Base-by-base conservation (phyloP, 129 eudicot species). In the Lonicera japonica region DNA sequence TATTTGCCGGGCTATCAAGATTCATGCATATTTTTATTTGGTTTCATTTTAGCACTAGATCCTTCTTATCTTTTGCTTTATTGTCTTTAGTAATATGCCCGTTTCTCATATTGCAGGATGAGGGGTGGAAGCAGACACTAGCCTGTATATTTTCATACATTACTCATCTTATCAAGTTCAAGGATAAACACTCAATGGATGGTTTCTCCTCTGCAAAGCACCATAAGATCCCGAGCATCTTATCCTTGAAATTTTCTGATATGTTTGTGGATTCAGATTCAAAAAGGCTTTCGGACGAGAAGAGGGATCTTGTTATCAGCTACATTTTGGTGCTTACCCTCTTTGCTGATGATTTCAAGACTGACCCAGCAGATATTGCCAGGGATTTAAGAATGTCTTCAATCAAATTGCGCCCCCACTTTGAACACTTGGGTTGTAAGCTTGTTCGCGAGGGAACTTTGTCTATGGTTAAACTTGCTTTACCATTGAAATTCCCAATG, bases 141-240 rank as follows among this genome's bases (percentile, higher is more conserved):
- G 86, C 95, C 25, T 66, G 91, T 66, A 75, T 92, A 64, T 65
- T 88, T 40, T 85, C 96, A 0, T 92, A 75, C 79, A 88, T 92
- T 11, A 73, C 79, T 23, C 95, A 92, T 77, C 95, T 92, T 41
- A 71, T 92, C 20, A 87, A 78, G 66, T 92, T 70, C 72, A 92
- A 88, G 74, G 88, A 92, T 34, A 70, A 73, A 68, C 67, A 82
- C 61, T 70, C 87, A 0, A 70, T 82, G 82, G 98, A 72, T 14
- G 79, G 89, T 8, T 61, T 56, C 17, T 71, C 76, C 0, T 73
- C 85, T 14, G 80, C 88, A 58, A 85, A 88, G 65, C 25, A 66
- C 52, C 99, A 82, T 70, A 83, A 64, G 36, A 14, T 83, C 5
- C 96, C 99, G 0, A 74, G 77, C 63, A 83, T 85, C 63, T 62